Conservation (phyloP, 345 rosid genomes). For the Hibiscus trionum region DNA sequence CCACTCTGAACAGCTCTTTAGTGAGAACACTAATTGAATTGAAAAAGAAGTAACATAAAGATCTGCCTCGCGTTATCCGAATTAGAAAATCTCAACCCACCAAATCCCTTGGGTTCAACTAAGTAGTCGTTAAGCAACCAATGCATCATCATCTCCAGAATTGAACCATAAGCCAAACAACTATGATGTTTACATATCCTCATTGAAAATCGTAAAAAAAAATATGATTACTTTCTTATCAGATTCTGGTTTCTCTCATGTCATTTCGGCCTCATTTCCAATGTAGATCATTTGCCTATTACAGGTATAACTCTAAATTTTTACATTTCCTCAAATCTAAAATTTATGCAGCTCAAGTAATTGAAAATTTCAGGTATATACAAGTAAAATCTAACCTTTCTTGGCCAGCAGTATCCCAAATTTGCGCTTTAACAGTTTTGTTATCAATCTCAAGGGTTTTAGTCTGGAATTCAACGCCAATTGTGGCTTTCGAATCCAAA, state of each 20-base stretch:
- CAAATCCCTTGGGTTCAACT: neutral
- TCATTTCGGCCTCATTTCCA: neutral
- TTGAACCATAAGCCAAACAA: neutral
- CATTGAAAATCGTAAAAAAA: neutral
- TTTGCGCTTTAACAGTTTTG: conserved; percentile 66
- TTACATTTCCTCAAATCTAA: neutral
- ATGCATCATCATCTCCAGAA: neutral
- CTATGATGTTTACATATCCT: neutral
- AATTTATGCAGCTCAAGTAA: neutral
- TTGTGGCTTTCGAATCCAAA: conserved; percentile 61
- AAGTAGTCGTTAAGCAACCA: neutral
- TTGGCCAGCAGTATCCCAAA: conserved; percentile 78
- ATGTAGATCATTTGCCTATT: neutral
- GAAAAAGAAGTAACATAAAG: neutral
- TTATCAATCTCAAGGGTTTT: conserved; percentile 57
- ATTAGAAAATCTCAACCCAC: neutral
- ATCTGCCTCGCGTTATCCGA: neutral
- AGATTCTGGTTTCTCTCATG: neutral
- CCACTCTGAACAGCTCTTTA: neutral
- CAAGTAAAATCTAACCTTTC: conserved; percentile 34
- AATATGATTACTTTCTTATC: neutral
- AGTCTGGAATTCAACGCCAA: conserved; percentile 70
- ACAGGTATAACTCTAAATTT: neutral
- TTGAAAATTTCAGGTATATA: neutral
- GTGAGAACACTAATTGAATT: neutral